Evolutionary conservation across 345 rosid species (phyloP).

Genomic region (Camelina hispida): DNA sequence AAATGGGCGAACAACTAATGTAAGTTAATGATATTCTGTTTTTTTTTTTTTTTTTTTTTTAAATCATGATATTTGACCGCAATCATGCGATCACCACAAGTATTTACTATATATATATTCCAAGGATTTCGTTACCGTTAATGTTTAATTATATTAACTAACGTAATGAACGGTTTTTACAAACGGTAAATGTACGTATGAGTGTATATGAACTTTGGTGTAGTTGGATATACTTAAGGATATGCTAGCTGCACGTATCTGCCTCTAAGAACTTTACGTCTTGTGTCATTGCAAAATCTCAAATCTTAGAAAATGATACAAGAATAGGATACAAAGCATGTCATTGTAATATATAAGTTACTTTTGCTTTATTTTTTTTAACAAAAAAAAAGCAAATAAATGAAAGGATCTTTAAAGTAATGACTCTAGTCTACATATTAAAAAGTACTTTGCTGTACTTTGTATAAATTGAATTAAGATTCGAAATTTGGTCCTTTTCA

Average conservation of each 20-base stretch:
- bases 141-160: neutral
- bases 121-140: neutral
- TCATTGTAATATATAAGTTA: neutral
- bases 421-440: neutral
- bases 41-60: no score
- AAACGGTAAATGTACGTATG: neutral
- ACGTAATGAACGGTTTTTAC: neutral
- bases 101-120: neutral
- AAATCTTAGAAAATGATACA: slow-evolving; percentile 9
- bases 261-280: neutral
- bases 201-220: neutral
- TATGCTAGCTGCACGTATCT: slow-evolving; percentile 6
- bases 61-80: neutral
- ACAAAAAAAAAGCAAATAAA: neutral
- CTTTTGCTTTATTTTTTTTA: neutral
- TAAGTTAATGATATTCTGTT: no score
- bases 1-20: neutral
- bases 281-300: neutral
- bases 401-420: neutral
- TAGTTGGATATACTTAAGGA: slow-evolving; percentile 22
- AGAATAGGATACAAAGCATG: slow-evolving; percentile 29
- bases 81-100: neutral
- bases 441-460: slow-evolving; percentile 7
- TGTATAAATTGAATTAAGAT: neutral
- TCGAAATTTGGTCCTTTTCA: slow-evolving; percentile 14